These are phyloP conservation scores for Phlebiopsis flavidoalba DNA, from an alignment of 768 basidiomycete genomes.

Conservation along the genomic window DNA sequence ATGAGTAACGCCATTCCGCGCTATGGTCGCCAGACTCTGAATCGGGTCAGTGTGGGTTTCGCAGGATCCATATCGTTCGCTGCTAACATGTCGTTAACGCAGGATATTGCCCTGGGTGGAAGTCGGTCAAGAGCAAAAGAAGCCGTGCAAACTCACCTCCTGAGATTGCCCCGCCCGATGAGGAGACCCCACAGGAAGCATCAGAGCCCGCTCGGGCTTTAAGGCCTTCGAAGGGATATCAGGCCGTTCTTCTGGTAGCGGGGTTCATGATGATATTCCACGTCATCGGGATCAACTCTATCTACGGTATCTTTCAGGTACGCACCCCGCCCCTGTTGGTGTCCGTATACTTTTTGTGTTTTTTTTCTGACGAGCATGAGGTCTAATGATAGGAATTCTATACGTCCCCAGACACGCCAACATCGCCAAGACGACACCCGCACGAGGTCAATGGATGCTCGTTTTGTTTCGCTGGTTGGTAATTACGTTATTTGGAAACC, in stretches of 20 bases:
- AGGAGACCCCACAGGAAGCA: too few relatives aligned
- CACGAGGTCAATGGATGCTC: conserved; percentile 32
- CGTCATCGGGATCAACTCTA: conserved; percentile 38
- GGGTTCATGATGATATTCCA: conserved; percentile 43
- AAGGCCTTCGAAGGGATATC: conserved; percentile 29
- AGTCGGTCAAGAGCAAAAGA: too few relatives aligned
- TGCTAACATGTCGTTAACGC: too few relatives aligned
- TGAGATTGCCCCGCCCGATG: too few relatives aligned
- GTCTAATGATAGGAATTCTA: conserved; percentile 33
- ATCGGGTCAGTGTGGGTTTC: too few relatives aligned
- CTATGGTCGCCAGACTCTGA: too few relatives aligned
- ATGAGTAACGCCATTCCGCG: too few relatives aligned
- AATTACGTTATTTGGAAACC: conserved; percentile 36
- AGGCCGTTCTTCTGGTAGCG: conserved; percentile 31
- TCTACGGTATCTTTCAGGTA: conserved; percentile 41
- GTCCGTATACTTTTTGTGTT: neutral
- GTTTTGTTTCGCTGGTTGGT: conserved; percentile 39
- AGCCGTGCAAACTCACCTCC: too few relatives aligned
- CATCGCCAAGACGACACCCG: conserved; percentile 31
- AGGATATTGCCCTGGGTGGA: too few relatives aligned
- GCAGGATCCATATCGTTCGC: too few relatives aligned
- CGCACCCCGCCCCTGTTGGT: neutral
- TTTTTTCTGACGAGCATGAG: neutral
- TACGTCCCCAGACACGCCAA: conserved; percentile 32
- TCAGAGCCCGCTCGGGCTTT: too few relatives aligned